A percentile compares a stretch with the other conserved stretches of the same genome.
phyloP scores from a whole-genome alignment of 345 rosid genomes.

The Euclidium syriacum region DNA sequence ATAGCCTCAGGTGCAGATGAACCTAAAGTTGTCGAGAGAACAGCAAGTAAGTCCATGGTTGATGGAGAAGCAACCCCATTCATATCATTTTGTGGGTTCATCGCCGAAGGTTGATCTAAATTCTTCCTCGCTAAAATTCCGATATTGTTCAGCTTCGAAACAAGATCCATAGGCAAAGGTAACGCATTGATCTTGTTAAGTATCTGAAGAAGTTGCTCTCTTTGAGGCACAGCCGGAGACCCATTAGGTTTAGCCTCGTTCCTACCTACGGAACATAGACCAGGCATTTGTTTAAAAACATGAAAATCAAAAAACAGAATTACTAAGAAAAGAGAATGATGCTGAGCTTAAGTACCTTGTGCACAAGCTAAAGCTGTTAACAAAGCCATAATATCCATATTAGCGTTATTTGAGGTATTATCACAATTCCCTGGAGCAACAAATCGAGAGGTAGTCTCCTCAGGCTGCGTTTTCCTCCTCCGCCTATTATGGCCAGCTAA shows the following conservation, averaged over 20 bases:
- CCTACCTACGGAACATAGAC: constrained; percentile 39
- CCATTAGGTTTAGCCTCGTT: constrained; percentile 37
- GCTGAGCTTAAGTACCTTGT: constrained; percentile 44
- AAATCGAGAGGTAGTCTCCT: constrained; percentile 48
- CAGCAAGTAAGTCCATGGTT: constrained; percentile 66
- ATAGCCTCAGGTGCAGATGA: constrained; percentile 55
- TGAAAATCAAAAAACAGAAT: background rate
- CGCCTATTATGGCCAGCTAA: constrained; percentile 79
- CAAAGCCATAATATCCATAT: constrained; percentile 57
- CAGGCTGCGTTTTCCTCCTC: constrained; percentile 76
- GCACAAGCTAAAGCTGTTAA: constrained; percentile 53
- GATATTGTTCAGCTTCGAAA: constrained; percentile 47
- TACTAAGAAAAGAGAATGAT: background rate
- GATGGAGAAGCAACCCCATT: constrained; percentile 47
- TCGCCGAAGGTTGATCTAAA: constrained; percentile 33
- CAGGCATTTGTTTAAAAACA: constrained; percentile 9
- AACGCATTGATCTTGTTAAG: constrained; percentile 74
- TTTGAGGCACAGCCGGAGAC: constrained; percentile 42
- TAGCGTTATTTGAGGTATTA: constrained; percentile 26
- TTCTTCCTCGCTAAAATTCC: constrained; percentile 39
- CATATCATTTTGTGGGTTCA: constrained; percentile 33
- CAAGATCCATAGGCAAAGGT: constrained; percentile 64
- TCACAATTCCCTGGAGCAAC: constrained; percentile 42
- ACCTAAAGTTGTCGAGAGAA: constrained; percentile 59
- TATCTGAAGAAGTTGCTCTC: constrained; percentile 63